A percentile compares a stretch with the other conserved stretches of the same genome.
These are phyloP conservation scores for Senecio squalidus DNA, from an alignment of 140 eudicot genomes.

Conservation along the genomic window DNA sequence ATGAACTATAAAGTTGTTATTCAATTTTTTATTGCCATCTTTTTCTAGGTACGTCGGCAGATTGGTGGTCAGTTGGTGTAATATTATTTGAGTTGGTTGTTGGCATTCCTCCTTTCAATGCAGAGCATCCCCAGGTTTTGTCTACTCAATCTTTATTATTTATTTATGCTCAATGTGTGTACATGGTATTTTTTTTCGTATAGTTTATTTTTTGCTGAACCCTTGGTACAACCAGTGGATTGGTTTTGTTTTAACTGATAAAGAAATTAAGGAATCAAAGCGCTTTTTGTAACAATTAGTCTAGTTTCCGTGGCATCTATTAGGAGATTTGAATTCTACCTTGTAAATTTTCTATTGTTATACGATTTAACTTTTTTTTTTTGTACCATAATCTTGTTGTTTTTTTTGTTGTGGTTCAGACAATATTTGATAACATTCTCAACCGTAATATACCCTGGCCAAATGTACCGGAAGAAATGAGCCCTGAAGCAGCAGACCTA, in stretches of 20 bases:
- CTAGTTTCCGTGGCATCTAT: background rate
- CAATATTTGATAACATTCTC: constrained; percentile 90
- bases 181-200: background rate
- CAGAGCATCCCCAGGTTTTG: constrained; percentile 96
- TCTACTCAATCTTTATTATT: too few species aligned
- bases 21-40: background rate
- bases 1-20: background rate
- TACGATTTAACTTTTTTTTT: background rate
- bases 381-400: constrained; percentile 5
- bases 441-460: constrained; percentile 99
- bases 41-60: constrained; percentile 77
- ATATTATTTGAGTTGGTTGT: constrained; percentile 90
- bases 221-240: constrained; percentile 1
- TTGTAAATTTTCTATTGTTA: background rate
- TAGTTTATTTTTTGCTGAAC: constrained; percentile 1
- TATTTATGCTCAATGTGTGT: background rate
- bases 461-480: constrained; percentile 86
- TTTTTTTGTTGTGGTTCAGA: constrained; percentile 34
- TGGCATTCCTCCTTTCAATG: constrained; percentile 98
- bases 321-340: constrained; percentile 3
- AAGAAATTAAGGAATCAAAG: background rate
- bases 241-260: background rate
- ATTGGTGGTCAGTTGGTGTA: constrained; percentile 99
- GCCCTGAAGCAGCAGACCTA: constrained; percentile 78
- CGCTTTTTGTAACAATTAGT: constrained; percentile 3